phyloP scores from a whole-genome alignment of 345 rosid genomes.

The Erucastrum elatum region DNA sequence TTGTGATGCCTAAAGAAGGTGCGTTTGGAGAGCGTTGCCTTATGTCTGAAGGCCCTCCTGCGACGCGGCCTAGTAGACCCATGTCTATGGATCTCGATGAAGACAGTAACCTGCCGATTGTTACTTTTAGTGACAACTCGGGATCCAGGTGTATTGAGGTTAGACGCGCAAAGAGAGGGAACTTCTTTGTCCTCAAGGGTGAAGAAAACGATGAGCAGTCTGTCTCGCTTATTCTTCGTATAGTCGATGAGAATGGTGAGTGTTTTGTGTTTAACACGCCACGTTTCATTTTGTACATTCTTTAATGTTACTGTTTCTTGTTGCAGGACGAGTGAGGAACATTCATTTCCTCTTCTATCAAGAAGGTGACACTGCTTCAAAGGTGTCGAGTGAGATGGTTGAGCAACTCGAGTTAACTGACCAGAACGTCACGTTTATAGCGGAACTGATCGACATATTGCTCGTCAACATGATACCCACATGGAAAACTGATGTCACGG shows the following conservation, averaged over 20 bases:
- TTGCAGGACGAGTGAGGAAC: conserved; percentile 72
- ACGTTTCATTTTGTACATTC: not conserved
- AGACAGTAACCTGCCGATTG: conserved; percentile 56
- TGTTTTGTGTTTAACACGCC: not conserved
- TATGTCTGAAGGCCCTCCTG: conserved; percentile 75
- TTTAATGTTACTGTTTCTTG: not conserved
- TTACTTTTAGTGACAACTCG: conserved; percentile 47
- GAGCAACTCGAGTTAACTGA: conserved; percentile 80
- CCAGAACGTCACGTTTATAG: conserved; percentile 70
- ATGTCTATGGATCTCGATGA: conserved; percentile 60
- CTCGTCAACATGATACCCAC: conserved; percentile 55
- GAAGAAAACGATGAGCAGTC: conserved; percentile 70
- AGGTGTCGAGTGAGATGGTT: conserved; percentile 93
- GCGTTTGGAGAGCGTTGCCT: conserved; percentile 77
- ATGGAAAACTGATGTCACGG: conserved; percentile 56
- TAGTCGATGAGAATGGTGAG: conserved; percentile 72
- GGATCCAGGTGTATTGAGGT: conserved; percentile 56
- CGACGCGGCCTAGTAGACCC: conserved; percentile 39
- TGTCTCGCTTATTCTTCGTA: conserved; percentile 70
- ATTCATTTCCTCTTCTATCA: conserved; percentile 78
- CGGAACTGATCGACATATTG: conserved; percentile 76
- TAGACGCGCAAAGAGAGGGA: conserved; percentile 59
- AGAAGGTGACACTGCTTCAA: conserved; percentile 74
- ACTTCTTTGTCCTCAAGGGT: conserved; percentile 66
- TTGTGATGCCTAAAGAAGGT: conserved; percentile 66